phyloP scores from a whole-genome alignment of 352 stramenopile genomes.

The Phytophthora pinifolia region DNA sequence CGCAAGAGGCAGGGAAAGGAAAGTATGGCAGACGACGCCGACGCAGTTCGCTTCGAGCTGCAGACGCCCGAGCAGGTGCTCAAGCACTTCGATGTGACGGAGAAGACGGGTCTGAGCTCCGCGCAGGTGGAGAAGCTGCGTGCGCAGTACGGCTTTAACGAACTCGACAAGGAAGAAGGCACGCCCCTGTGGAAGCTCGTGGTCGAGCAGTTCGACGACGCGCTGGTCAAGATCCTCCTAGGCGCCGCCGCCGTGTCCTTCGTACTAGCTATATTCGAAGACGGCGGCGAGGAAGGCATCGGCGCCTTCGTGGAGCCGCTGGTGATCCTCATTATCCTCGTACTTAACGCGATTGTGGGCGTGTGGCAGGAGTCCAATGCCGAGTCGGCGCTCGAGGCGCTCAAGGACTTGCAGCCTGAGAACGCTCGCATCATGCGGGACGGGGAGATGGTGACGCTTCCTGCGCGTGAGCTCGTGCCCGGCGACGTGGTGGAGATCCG shows the following conservation, averaged over 20 bases:
- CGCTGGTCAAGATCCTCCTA: slow-evolving; percentile 98
- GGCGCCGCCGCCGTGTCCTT: slow-evolving; percentile 95
- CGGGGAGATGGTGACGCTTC: slow-evolving; percentile 82
- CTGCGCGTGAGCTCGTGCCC: slow-evolving; percentile 92
- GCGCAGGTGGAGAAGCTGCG: slow-evolving; percentile 60
- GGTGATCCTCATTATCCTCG: slow-evolving; percentile 97
- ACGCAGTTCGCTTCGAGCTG: slow-evolving; percentile 49
- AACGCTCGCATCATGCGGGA: slow-evolving; percentile 89
- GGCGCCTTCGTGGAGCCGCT: slow-evolving; percentile 95
- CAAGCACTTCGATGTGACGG: slow-evolving; percentile 71
- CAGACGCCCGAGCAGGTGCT: slow-evolving; percentile 78
- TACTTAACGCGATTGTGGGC: slow-evolving; percentile 96
- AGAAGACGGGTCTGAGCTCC: slow-evolving; percentile 53
- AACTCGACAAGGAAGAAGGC: slow-evolving; percentile 88
- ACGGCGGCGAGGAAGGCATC: slow-evolving; percentile 79
- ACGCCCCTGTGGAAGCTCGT: slow-evolving; percentile 94
- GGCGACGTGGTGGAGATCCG: slow-evolving; percentile 97
- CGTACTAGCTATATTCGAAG: slow-evolving; percentile 93
- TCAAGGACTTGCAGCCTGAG: slow-evolving; percentile 96
- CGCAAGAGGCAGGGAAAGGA: background rate
- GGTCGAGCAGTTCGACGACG: slow-evolving; percentile 99
- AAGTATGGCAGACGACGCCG: slow-evolving; percentile 25
- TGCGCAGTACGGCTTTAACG: slow-evolving; percentile 76
- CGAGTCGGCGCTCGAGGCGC: slow-evolving; percentile 91
- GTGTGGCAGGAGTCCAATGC: slow-evolving; percentile 97